Base-by-base conservation (phyloP, 2,329 filamentous ascomycete genomes). In the Paraconiothyrium sp. region DNA sequence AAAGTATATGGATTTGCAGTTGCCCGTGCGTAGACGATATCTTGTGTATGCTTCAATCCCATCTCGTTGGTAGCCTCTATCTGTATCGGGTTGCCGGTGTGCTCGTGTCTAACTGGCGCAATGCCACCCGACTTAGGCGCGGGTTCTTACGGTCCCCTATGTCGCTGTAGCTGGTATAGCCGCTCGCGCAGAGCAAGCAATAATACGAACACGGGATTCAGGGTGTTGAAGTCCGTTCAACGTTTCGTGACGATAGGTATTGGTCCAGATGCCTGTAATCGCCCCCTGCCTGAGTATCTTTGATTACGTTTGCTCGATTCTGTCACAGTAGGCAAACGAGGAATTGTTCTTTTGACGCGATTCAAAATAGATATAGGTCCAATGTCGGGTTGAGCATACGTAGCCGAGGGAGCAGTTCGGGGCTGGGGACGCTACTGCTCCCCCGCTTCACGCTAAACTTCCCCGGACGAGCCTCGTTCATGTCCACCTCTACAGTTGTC, bases 1-100 rank as follows among this genome's bases (percentile, higher is more conserved):
- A 96, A 96, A 6, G 80, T 74, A 64, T 91, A 86, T 0, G 92
- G 92, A 66, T 91, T 81, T n/a, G 80, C 76, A 52, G 95, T 85
- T 57, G 92, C 94, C 63, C 75, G 71, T 3, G 74, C 64, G 66
- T 85, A 82, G n/a, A 84, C 80, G n/a, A 71, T 62, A 66, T 86
- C 81, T 76, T 88, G 85, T 3, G 82, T 62, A 54, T 76, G 73
- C 22, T 54, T 24, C 34, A 41, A 58, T 4, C 30, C 27, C 54
- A 59, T 58, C n/a, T 41, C 16, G 39, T 41, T 41, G 39, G 27
- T 30, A 6, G 27, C 27, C 39, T 20, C 16, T 41, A 5, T 39
- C 37, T 39, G 37, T 14, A 6, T 39, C 13, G 13, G 16, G 16
- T 2, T 39, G 37, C 5, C 16, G 13, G 37, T 39, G 11, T 39